Evolutionary conservation across 2,329 filamentous ascomycete species (phyloP).

Genomic region (Cercospora sesami): DNA sequence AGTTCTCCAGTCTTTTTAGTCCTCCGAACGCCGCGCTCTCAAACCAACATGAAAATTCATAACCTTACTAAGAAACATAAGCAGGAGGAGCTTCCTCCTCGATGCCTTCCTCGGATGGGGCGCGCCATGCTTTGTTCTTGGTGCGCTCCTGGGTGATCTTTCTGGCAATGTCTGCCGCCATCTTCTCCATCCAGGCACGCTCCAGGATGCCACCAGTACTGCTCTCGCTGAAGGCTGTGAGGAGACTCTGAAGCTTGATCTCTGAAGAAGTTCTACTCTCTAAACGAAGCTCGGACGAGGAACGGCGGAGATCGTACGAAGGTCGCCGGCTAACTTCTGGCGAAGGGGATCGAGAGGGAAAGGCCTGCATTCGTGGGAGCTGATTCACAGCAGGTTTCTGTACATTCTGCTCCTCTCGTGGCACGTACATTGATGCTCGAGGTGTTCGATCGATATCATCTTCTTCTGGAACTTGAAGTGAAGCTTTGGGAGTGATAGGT

Average conservation of each 20-base stretch:
- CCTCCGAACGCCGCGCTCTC: conserved; percentile 9
- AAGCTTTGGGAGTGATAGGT: conserved; percentile 23
- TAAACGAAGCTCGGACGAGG: conserved; percentile 17
- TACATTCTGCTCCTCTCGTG: conserved; percentile 19
- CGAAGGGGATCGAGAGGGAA: conserved; percentile 28
- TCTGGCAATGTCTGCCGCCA: conserved; percentile 86
- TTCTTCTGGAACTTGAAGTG: conserved; percentile 18
- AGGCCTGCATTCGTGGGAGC: conserved; percentile 22
- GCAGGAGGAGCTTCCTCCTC: conserved; percentile 39
- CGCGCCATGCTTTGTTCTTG: conserved; percentile 30
- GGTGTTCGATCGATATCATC: conserved; percentile 43
- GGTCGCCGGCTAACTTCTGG: conserved; percentile 25
- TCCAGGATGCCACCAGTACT: conserved; percentile 62
- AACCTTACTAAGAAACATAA: conserved; percentile 36
- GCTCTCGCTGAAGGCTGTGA: conserved; percentile 28
- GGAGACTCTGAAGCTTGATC: conserved; percentile 28
- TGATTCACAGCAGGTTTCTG: conserved; percentile 18
- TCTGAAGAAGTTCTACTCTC: conserved; percentile 19
- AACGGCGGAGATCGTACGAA: conserved; percentile 19
- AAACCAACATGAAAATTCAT: not conserved
- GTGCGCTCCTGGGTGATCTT: conserved; percentile 85
- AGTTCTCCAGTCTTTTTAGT: not conserved
- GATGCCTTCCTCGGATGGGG: conserved; percentile 20
- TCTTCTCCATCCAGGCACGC: conserved; percentile 86
- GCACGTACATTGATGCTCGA: conserved; percentile 32